phyloP scores from a whole-genome alignment of 495 filamentous ascomycete species.

The Penicillium alfredii region DNA sequence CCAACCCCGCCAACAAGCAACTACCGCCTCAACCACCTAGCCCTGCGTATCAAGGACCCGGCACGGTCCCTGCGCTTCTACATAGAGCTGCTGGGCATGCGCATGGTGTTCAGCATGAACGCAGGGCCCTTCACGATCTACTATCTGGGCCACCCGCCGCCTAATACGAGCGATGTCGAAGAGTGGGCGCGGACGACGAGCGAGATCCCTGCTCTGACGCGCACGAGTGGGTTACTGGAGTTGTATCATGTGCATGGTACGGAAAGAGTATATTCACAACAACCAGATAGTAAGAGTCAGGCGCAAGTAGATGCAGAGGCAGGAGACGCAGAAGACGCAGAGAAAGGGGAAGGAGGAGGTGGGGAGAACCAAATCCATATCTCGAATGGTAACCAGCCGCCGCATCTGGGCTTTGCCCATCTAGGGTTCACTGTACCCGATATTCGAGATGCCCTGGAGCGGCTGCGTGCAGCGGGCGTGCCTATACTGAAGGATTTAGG shows the following conservation, averaged over 20 bases:
- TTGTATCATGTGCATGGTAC: conserved; percentile 33
- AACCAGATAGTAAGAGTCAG: no score
- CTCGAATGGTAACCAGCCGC: conserved; percentile 27
- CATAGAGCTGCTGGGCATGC: conserved; percentile 43
- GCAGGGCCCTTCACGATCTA: conserved; percentile 40
- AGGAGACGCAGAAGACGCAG: no score
- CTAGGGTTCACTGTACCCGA: conserved; percentile 38
- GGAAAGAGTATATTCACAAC: no score
- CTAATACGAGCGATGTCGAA: conserved; percentile 14
- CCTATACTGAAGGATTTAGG: conserved; percentile 34
- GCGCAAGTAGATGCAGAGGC: no score
- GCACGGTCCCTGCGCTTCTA: conserved; percentile 40
- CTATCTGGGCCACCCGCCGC: conserved; percentile 37
- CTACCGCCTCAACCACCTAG: conserved; percentile 43
- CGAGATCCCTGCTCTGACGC: conserved; percentile 21
- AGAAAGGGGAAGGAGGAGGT: conserved; percentile 2
- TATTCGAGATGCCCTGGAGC: conserved; percentile 23
- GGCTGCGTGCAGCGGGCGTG: conserved; percentile 28
- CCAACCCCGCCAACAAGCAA: conserved; percentile 26
- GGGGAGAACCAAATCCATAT: no score
- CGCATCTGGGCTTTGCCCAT: conserved; percentile 35
- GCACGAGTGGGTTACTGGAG: conserved; percentile 31
- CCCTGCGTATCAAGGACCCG: conserved; percentile 37
- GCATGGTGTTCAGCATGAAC: conserved; percentile 42
- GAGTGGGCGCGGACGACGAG: conserved; percentile 23